A percentile compares a stretch with the other conserved stretches of the same genome.
These are phyloP conservation scores for Vitis rupestris DNA, from an alignment of 164 flowering plant species.

Conservation along the genomic window DNA sequence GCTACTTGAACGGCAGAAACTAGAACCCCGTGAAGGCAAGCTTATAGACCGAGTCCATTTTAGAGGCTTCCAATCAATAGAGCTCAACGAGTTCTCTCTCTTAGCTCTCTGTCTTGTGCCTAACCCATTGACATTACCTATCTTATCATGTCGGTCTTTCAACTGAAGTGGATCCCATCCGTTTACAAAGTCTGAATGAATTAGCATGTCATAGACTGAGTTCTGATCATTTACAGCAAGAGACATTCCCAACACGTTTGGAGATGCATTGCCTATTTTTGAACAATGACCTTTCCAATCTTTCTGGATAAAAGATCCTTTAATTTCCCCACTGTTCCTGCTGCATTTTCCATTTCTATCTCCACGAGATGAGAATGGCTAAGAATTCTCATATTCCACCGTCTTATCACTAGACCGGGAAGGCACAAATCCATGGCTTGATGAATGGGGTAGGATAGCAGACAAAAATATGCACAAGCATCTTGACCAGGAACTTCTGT, in stretches of 20 bases:
- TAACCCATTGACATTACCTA: slow-evolving; percentile 38
- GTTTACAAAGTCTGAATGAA: slow-evolving; percentile 41
- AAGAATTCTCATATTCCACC: slow-evolving; percentile 51
- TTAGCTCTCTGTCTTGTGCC: slow-evolving; percentile 43
- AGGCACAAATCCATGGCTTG: slow-evolving; percentile 44
- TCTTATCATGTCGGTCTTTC: slow-evolving; percentile 57
- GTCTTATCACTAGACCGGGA: slow-evolving; percentile 53
- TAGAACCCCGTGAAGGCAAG: slow-evolving; percentile 77
- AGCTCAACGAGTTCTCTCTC: slow-evolving; percentile 47
- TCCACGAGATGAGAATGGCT: slow-evolving; percentile 37
- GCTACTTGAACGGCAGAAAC: slow-evolving; percentile 69
- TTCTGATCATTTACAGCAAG: slow-evolving; percentile 43
- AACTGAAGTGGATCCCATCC: slow-evolving; percentile 36
- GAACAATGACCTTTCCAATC: slow-evolving; percentile 57
- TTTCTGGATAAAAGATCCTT: slow-evolving; percentile 46
- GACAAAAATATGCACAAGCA: too few species aligned
- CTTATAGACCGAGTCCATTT: slow-evolving; percentile 83
- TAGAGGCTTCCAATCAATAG: slow-evolving; percentile 68
- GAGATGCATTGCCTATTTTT: slow-evolving; percentile 42
- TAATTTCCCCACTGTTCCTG: slow-evolving; percentile 52
- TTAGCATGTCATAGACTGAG: slow-evolving; percentile 45
- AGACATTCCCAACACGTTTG: slow-evolving; percentile 25
- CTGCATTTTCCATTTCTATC: slow-evolving; percentile 43
- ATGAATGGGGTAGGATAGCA: background rate
- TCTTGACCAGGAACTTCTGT: too few species aligned